Conservation (phyloP, 805 yeast genomes). For the Barnettozyma salicaria region DNA sequence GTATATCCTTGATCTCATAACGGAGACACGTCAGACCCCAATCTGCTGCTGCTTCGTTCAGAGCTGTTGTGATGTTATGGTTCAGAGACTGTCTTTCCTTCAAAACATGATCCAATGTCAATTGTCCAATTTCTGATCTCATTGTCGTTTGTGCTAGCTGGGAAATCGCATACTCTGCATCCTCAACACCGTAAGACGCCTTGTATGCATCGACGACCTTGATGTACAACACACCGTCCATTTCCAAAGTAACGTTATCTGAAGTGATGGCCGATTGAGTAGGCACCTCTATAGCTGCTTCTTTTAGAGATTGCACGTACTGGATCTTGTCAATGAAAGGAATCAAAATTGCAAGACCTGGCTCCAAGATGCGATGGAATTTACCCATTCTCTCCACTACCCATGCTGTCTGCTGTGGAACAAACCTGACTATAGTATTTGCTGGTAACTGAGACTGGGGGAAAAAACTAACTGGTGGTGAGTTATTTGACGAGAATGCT, state of each 20-base stretch:
- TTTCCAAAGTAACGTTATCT: slow-evolving; percentile 77
- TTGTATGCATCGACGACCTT: slow-evolving; percentile 76
- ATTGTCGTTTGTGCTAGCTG: slow-evolving; percentile 88
- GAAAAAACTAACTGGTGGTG: slow-evolving; percentile 43
- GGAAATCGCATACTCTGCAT: slow-evolving; percentile 76
- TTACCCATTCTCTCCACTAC: slow-evolving; percentile 89
- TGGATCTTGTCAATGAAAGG: slow-evolving; percentile 73
- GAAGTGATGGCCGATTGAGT: slow-evolving; percentile 80
- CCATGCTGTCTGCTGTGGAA: slow-evolving; percentile 90
- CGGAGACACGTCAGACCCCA: slow-evolving; percentile 86
- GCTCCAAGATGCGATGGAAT: slow-evolving; percentile 59
- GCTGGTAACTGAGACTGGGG: slow-evolving; percentile 63
- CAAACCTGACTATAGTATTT: slow-evolving; percentile 69
- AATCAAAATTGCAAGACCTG: slow-evolving; percentile 68
- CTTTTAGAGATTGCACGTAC: slow-evolving; percentile 79
- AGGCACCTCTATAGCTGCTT: slow-evolving; percentile 80
- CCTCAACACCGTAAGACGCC: slow-evolving; percentile 85
- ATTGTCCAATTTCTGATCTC: slow-evolving; percentile 84
- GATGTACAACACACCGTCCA: slow-evolving; percentile 79
- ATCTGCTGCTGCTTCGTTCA: slow-evolving; percentile 76
- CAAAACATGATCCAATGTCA: slow-evolving; percentile 72
- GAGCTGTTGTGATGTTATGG: slow-evolving; percentile 64
- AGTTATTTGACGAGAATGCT: neutral
- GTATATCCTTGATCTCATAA: slow-evolving; percentile 83
- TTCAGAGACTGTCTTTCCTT: slow-evolving; percentile 71